phyloP scores from a whole-genome alignment of 345 rosid genomes.

The Syzygium oleosum region DNA sequence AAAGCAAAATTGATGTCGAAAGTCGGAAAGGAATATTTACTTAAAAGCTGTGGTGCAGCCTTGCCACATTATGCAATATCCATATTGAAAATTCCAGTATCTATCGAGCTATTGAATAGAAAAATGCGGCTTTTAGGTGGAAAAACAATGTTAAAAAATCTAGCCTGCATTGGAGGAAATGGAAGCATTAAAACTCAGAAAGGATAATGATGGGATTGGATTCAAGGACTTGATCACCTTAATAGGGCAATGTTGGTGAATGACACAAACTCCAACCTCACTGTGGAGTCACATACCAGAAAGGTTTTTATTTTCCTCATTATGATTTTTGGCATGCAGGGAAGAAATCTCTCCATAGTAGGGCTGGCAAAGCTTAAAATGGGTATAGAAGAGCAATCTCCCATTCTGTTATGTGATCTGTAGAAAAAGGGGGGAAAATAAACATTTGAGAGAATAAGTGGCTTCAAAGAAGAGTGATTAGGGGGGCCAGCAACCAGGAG shows the following conservation, averaged over 20 bases:
- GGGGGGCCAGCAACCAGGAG: rapidly evolving
- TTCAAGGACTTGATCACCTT: background rate
- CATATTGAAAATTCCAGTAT: too few relatives aligned
- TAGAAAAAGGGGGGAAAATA: background rate
- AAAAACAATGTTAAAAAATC: background rate
- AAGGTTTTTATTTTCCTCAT: background rate
- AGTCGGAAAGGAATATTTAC: background rate
- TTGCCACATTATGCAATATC: rapidly evolving
- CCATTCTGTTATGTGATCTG: rapidly evolving
- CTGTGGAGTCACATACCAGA: rapidly evolving
- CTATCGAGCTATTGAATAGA: too few relatives aligned
- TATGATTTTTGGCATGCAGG: rapidly evolving
- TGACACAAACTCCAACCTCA: background rate
- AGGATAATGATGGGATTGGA: background rate
- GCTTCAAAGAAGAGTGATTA: background rate
- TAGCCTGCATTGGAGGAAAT: background rate
- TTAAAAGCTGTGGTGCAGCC: background rate
- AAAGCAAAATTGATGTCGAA: background rate
- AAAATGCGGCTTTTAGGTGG: background rate
- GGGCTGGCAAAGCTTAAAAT: background rate
- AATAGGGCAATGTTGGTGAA: background rate
- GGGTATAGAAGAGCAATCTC: background rate
- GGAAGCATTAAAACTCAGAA: background rate
- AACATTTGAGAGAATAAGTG: background rate
- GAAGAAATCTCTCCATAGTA: background rate